phyloP scores from a whole-genome alignment of 1,284 basidiomycete genomes.

The Heliocybe sulcata region DNA sequence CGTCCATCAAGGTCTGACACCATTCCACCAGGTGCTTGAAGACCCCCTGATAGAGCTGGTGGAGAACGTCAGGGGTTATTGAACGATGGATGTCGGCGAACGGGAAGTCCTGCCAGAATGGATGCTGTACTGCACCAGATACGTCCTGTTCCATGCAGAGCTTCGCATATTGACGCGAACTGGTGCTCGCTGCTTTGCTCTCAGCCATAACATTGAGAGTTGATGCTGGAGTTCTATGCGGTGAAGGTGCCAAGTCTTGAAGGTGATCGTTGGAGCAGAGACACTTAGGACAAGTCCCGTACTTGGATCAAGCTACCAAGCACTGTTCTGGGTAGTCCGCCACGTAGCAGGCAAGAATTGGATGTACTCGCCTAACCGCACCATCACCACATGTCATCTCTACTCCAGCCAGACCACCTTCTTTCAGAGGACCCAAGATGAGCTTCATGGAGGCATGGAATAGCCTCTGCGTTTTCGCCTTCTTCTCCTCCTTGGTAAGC shows the following conservation, averaged over 20 bases:
- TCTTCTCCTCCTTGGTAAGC: no score
- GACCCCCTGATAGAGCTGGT: constrained; percentile 21
- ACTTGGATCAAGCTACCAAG: constrained; percentile 11
- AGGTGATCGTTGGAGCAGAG: no score
- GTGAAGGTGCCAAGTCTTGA: no score
- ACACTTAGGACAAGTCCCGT: constrained; percentile 10
- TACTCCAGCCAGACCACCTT: not conserved
- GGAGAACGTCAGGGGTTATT: constrained; percentile 21
- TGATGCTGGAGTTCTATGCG: no score
- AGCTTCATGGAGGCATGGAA: constrained; percentile 7
- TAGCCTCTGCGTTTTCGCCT: no score
- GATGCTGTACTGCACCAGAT: no score
- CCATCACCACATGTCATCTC: constrained; percentile 1
- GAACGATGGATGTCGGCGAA: constrained; percentile 10
- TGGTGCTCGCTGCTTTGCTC: no score
- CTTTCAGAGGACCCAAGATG: constrained; percentile 9
- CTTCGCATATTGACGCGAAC: no score
- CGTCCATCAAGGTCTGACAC: constrained; percentile 5
- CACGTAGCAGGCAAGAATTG: constrained; percentile 11
- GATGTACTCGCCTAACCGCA: constrained; percentile 6
- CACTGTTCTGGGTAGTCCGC: constrained; percentile 17
- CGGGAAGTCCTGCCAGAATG: not conserved
- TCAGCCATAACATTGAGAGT: no score
- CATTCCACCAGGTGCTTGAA: constrained; percentile 19
- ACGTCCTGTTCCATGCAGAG: no score